Percentiles rank a stretch among this genome's conserved stretches.
Conservation (phyloP, 441 rosid species). For the Eruca vesicaria region DNA sequence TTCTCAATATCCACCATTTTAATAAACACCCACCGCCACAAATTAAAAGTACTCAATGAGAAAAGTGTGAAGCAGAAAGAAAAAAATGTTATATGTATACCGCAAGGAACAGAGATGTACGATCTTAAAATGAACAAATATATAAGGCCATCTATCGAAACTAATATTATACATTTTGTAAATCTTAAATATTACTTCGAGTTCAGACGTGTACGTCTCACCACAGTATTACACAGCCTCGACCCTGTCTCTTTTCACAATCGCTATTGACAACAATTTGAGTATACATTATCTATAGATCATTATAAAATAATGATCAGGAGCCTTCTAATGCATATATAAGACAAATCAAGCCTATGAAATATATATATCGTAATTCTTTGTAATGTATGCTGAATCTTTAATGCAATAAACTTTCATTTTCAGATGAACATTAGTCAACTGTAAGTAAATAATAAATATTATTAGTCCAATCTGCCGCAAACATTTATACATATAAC, state of each 20-base stretch:
- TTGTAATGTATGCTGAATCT: background rate
- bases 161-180: background rate
- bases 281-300: constrained; percentile 1
- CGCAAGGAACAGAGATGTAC: constrained; percentile 25
- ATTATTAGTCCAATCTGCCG: background rate
- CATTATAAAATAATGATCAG: background rate
- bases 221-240: background rate
- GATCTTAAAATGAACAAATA: constrained; percentile 14
- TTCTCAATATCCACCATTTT: background rate
- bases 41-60: background rate
- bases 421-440: constrained; percentile 1
- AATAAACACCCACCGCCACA: background rate
- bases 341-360: background rate
- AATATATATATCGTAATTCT: background rate
- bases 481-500: background rate
- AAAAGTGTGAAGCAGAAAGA: constrained; percentile 8
- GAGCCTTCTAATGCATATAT: constrained; percentile 1
- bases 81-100: background rate
- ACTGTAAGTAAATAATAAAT: background rate
- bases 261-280: background rate
- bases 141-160: constrained; percentile 8
- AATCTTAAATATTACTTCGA: background rate
- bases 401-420: background rate
- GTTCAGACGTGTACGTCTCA: constrained; percentile 18
- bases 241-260: background rate